These are phyloP conservation scores for Theobroma grandiflorum DNA, from an alignment of 441 rosid genomes.

Conservation along the genomic window DNA sequence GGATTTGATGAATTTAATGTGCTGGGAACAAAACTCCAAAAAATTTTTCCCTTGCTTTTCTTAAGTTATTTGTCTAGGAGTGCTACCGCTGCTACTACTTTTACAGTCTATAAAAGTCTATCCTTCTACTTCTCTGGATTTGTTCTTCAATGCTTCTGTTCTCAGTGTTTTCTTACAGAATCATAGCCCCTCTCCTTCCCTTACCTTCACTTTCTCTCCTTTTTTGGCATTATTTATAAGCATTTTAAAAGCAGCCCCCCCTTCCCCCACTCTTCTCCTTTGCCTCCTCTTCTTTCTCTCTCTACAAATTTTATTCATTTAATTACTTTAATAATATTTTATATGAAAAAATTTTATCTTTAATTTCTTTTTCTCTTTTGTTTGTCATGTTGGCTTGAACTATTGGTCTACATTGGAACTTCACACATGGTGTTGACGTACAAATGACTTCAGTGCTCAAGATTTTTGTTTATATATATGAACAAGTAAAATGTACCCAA, in stretches of 20 bases:
- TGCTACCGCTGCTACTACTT: not conserved
- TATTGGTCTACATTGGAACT: slow-evolving; percentile 1
- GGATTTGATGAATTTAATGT: slow-evolving; percentile 42
- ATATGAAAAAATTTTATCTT: not conserved
- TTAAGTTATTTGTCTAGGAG: not conserved
- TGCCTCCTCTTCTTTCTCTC: not conserved
- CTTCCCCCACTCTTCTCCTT: slow-evolving; percentile 4
- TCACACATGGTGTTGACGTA: not conserved
- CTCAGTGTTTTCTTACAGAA: slow-evolving; percentile 11
- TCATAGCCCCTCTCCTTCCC: not conserved
- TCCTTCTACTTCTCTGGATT: slow-evolving; percentile 30
- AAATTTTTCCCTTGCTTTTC: not conserved
- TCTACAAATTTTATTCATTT: not conserved
- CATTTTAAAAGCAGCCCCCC: not conserved
- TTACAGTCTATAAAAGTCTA: not conserved
- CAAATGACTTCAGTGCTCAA: not conserved
- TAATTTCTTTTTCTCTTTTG: not conserved
- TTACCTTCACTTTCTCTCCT: not conserved
- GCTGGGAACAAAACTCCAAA: slow-evolving; percentile 23
- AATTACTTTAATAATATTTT: not conserved
- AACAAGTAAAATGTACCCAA: too few relatives aligned
- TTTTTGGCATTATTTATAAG: slow-evolving; percentile 8
- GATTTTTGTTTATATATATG: not conserved
- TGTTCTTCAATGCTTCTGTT: slow-evolving; percentile 20
- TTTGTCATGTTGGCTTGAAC: not conserved